Conservation (phyloP, 1,284 basidiomycete genomes). For the Fomitopsis palustris region DNA sequence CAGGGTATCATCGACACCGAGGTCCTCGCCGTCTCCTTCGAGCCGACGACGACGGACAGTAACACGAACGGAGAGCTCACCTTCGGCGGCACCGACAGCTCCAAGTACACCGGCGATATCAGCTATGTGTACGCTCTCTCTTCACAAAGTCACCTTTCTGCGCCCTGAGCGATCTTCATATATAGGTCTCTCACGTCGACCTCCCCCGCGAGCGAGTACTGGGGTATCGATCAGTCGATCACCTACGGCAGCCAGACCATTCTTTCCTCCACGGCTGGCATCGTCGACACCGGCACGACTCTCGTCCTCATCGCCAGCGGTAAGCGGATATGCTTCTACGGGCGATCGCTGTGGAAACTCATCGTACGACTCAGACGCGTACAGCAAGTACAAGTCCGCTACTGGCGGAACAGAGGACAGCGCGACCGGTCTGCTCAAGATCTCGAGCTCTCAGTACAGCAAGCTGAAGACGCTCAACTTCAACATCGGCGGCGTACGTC, state of each 20-base stretch:
- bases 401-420: slow-evolving; percentile 36
- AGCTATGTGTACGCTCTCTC: slow-evolving; percentile 31
- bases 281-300: slow-evolving; percentile 58
- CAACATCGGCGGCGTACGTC: slow-evolving; percentile 34
- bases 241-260: slow-evolving; percentile 46
- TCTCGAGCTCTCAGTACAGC: slow-evolving; percentile 34
- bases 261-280: slow-evolving; percentile 47
- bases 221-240: slow-evolving; percentile 62
- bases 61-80: slow-evolving; percentile 43
- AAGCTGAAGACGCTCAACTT: slow-evolving; percentile 41
- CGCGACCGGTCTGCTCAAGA: slow-evolving; percentile 37
- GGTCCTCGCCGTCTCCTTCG: slow-evolving; percentile 47
- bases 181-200: slow-evolving; percentile 44
- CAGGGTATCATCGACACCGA: slow-evolving; percentile 40
- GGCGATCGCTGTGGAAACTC: too few species aligned
- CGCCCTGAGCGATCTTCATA: not conserved
- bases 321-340: slow-evolving; percentile 7
- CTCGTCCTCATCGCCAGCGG: slow-evolving; percentile 35
- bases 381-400: slow-evolving; percentile 29
- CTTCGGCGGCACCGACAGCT: slow-evolving; percentile 45
- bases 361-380: slow-evolving; percentile 25
- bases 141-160: not conserved
- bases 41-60: slow-evolving; percentile 33
- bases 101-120: slow-evolving; percentile 42
- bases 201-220: slow-evolving; percentile 47